These are phyloP conservation scores for Teratosphaeria nubilosa DNA, from an alignment of 2,329 filamentous ascomycete species.

Conservation along the genomic window DNA sequence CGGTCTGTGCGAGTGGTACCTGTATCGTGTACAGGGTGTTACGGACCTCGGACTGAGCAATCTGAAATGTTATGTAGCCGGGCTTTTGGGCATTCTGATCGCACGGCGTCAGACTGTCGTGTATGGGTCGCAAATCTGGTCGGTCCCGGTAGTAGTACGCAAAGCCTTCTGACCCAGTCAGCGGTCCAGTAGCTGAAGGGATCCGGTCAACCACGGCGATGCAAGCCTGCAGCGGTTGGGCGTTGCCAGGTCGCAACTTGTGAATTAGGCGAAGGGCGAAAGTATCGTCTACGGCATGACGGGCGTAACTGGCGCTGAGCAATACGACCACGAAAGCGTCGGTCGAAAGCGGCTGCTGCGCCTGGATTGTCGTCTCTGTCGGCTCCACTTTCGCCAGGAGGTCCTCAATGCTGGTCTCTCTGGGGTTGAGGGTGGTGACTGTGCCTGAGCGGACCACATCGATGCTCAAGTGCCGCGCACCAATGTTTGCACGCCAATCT, in stretches of 20 bases:
- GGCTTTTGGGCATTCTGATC: slow-evolving; percentile 16
- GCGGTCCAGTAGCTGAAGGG: slow-evolving; percentile 5
- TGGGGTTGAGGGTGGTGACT: slow-evolving; percentile 3
- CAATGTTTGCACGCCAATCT: background rate
- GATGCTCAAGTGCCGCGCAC: background rate
- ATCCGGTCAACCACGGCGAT: slow-evolving; percentile 23
- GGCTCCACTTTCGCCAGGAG: slow-evolving; percentile 2
- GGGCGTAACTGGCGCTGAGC: slow-evolving; percentile 4
- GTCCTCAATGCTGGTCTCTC: slow-evolving; percentile 4
- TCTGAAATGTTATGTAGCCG: slow-evolving; percentile 17
- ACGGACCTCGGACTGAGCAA: slow-evolving; percentile 2
- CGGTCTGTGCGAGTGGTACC: slow-evolving; percentile 64
- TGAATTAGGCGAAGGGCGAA: slow-evolving; percentile 11
- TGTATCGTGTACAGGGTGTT: slow-evolving; percentile 12
- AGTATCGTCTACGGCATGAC: slow-evolving; percentile 12
- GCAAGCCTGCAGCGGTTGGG: slow-evolving; percentile 13
- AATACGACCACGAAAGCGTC: background rate
- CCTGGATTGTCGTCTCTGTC: background rate
- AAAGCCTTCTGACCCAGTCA: slow-evolving; percentile 18
- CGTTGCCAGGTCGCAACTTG: slow-evolving; percentile 1
- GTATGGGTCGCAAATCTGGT: slow-evolving; percentile 2
- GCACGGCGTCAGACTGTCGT: slow-evolving; percentile 6
- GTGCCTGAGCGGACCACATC: slow-evolving; percentile 1
- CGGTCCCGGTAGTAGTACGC: slow-evolving; percentile 17
- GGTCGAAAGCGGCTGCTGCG: background rate